phyloP scores from a whole-genome alignment of 2,329 filamentous ascomycete genomes.

The Penicillium crustosum region DNA sequence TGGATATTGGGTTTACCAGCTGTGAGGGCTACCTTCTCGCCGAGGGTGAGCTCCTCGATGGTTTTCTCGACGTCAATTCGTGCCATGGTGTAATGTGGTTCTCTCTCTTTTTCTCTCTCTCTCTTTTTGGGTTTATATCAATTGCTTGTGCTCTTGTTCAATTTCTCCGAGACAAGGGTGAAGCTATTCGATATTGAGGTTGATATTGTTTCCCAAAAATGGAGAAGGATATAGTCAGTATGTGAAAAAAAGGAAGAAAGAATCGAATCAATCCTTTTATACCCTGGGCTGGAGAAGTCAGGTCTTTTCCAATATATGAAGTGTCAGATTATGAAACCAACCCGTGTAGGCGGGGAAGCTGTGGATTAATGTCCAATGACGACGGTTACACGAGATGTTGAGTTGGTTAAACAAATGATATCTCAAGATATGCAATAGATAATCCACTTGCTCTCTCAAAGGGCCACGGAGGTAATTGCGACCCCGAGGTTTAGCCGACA shows the following conservation, averaged over 20 bases:
- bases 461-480: slow-evolving; percentile 21
- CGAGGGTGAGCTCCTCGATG: slow-evolving; percentile 53
- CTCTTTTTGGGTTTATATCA: neutral
- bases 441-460: slow-evolving; percentile 17
- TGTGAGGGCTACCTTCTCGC: slow-evolving; percentile 56
- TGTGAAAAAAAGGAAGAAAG: neutral
- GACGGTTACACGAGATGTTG: neutral
- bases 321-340: neutral
- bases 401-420: slow-evolving; percentile 5
- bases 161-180: neutral
- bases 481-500: slow-evolving; percentile 33
- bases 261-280: neutral
- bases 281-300: neutral
- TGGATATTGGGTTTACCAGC: slow-evolving; percentile 29
- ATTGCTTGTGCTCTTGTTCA: neutral
- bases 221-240: neutral
- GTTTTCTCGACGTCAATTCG: slow-evolving; percentile 49
- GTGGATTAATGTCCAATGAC: neutral
- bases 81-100: slow-evolving; percentile 28
- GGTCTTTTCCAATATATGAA: neutral
- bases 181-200: neutral
- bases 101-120: neutral
- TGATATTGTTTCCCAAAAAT: neutral
- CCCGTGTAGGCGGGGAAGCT: slow-evolving; percentile 3
- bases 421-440: neutral